A percentile compares a stretch with the other conserved stretches of the same genome.
Conservation (phyloP, 495 filamentous ascomycete species). For the Elaphomyces granulatus region DNA sequence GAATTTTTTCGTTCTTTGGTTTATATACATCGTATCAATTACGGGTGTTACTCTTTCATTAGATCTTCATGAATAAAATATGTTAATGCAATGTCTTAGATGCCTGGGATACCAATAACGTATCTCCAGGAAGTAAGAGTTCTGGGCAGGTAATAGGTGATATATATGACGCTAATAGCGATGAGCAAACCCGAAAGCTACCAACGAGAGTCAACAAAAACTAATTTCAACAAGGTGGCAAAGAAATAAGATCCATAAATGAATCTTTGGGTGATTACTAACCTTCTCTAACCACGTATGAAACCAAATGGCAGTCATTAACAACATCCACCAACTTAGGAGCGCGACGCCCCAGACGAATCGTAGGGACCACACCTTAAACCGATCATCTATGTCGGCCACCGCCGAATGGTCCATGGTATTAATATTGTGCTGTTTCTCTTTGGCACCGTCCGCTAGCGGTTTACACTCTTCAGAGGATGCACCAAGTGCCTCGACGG, state of each 20-base stretch:
- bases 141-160: constrained; percentile 65
- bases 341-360: constrained; percentile 32
- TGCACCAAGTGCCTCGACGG: constrained; percentile 60
- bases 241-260: constrained; percentile 5
- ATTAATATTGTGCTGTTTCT: constrained; percentile 46
- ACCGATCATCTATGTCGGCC: constrained; percentile 12
- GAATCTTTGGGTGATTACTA: no score
- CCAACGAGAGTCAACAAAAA: no score
- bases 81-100: constrained; percentile 33
- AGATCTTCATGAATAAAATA: no score
- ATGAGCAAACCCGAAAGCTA: constrained; percentile 61
- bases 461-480: constrained; percentile 19
- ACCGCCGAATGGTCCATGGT: constrained; percentile 23
- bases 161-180: constrained; percentile 52
- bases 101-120: constrained; percentile 62
- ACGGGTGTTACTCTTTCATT: no score
- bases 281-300: constrained; percentile 99
- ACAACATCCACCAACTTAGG: constrained; percentile 80
- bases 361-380: constrained; percentile 37
- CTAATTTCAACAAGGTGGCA: neutral
- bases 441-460: constrained; percentile 21
- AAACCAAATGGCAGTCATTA: constrained; percentile 97
- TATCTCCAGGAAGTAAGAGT: constrained; percentile 44
- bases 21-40: no score
- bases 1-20: no score